Evolutionary conservation across 352 stramenopile species (phyloP), one percentile per base, ranked within the genome.

Genomic region (Poterioochromonas sp.): DNA sequence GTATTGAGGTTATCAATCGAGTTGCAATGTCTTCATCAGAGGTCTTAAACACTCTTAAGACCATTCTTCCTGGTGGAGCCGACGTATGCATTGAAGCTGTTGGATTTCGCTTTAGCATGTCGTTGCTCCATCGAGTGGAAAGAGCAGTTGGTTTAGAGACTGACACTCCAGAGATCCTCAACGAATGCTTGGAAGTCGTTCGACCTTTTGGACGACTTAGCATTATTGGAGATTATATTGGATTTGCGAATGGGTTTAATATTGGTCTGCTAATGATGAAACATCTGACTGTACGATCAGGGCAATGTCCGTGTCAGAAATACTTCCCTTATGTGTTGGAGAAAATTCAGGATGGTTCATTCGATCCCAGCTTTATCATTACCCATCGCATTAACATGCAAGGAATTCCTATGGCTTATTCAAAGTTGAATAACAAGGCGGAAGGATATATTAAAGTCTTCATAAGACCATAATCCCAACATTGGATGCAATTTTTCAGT

Each of bases 301-400:
- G 47, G 15, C 47, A 58, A 58, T 58, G 47, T 58, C 47, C 47
- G 15, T 58, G 47, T 58, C 47, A 58, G 26, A 58, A 58, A 26
- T 58, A 58, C 47, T 58, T 58, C 47, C 47, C 47, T 58, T 58
- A 58, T 58, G 47, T 58, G 15, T 58, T 58, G 47, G 47, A 58
- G 26, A 58, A 58, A 26, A 15, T 58, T 15, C 47, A 58, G 26
- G 47, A 58, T 58, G 47, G 47, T 26, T 26, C 47, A 15, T 26
- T 58, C 47, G 47, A 58, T 58, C 47, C 47, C 15, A 58, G 15
- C 15, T 58, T 58, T 58, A 58, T 58, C 15, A 58, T 58, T 26
- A 58, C 47, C 26, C 47, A 58, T 58, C 47, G 47, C 47, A 58
- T 58, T 26, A 58, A 15, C 47, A 15, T 58, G 47, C 15, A 58